Conservation (phyloP, 2,329 filamentous ascomycete species). For the Oidium heveae region DNA sequence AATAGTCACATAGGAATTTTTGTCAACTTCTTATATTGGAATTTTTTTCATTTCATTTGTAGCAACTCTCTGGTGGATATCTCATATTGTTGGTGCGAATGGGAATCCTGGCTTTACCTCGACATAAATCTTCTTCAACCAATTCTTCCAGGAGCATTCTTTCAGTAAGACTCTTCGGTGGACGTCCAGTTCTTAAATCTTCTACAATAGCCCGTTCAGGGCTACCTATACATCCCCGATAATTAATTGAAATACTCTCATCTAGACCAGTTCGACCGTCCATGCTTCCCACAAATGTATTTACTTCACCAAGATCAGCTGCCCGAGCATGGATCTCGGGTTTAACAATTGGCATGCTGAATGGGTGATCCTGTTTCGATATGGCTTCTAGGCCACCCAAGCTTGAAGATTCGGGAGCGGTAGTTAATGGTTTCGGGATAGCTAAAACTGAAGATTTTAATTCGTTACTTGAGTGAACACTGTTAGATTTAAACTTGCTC, state of each 20-base stretch:
- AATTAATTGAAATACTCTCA: constrained; percentile 9
- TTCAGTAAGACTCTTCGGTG: constrained; percentile 12
- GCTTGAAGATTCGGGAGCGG: neutral
- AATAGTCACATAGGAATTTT: too few relatives aligned
- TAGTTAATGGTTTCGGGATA: constrained; percentile 2
- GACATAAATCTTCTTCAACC: constrained; percentile 1
- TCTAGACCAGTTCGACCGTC: constrained; percentile 11
- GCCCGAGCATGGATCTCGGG: constrained; percentile 24
- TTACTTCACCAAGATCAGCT: constrained; percentile 22
- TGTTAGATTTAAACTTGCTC: neutral
- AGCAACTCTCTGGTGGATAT: too few relatives aligned
- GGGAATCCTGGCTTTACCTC: neutral
- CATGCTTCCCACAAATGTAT: constrained; percentile 26
- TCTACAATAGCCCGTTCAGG: constrained; percentile 1
- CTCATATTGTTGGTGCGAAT: too few relatives aligned
- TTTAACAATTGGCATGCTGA: constrained; percentile 26
- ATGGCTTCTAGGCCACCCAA: constrained; percentile 14
- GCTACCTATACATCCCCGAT: constrained; percentile 6
- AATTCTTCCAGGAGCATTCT: constrained; percentile 13
- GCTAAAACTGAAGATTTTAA: constrained; percentile 6
- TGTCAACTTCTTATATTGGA: too few relatives aligned
- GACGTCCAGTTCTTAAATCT: constrained; percentile 6
- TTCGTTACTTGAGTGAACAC: constrained; percentile 1
- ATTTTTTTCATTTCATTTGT: too few relatives aligned
- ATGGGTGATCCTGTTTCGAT: constrained; percentile 26